A percentile compares a stretch with the other conserved stretches of the same genome.
These are phyloP conservation scores for Akanthomyces uredinophilus DNA, from an alignment of 2,329 filamentous ascomycete genomes.

Conservation along the genomic window DNA sequence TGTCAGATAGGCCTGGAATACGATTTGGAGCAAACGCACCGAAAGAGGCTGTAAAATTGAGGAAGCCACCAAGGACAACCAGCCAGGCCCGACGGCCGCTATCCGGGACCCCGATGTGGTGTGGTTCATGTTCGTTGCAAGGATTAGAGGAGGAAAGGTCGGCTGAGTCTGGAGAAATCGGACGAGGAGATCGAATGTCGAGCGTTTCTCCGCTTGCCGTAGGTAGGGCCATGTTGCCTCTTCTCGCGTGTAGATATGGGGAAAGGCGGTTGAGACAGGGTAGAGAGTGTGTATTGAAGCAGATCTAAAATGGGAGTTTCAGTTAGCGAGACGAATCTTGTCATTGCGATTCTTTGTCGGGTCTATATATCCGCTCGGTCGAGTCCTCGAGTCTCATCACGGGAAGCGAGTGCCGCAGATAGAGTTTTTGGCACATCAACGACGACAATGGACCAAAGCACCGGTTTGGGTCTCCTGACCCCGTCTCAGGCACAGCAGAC, in stretches of 20 bases:
- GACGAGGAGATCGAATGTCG: slow-evolving; percentile 9
- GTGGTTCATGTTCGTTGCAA: not conserved
- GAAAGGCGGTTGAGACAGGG: no score
- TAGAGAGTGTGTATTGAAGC: not conserved
- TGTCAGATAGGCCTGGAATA: not conserved
- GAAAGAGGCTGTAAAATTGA: slow-evolving; percentile 25
- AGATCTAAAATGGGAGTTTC: not conserved
- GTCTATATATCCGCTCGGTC: not conserved
- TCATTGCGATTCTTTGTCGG: not conserved
- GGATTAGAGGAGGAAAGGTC: not conserved
- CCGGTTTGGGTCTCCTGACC: not conserved
- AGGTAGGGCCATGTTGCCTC: not conserved
- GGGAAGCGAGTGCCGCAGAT: not conserved
- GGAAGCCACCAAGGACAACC: slow-evolving; percentile 27
- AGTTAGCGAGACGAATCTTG: not conserved
- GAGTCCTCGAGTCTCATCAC: not conserved
- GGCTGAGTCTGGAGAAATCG: not conserved
- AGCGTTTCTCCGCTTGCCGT: not conserved
- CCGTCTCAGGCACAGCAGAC: not conserved
- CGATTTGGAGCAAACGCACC: slow-evolving; percentile 19
- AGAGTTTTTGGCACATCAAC: not conserved
- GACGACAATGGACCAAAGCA: not conserved
- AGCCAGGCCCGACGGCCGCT: slow-evolving; percentile 27
- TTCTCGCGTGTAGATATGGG: not conserved
- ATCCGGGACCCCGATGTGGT: slow-evolving; percentile 19